phyloP scores from a whole-genome alignment of 192 early-diverging fungal genomes.

The Diversispora epigaea region DNA sequence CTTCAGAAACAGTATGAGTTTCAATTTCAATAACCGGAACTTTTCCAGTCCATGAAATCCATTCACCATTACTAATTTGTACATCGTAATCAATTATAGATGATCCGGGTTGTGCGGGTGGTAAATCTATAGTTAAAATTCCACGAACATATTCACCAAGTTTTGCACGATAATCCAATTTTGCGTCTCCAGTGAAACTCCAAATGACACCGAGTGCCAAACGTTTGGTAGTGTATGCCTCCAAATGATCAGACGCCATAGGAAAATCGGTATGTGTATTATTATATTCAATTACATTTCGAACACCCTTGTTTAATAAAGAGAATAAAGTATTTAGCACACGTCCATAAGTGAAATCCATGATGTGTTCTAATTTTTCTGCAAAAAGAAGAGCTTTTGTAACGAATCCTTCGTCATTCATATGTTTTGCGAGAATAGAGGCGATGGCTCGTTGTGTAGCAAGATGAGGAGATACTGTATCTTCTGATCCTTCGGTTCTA shows the following conservation, averaged over 20 bases:
- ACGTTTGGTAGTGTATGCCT: slow-evolving; percentile 80
- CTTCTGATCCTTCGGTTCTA: slow-evolving; percentile 44
- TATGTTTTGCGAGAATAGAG: slow-evolving; percentile 65
- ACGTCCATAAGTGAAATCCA: slow-evolving; percentile 93
- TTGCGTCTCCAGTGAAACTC: slow-evolving; percentile 93
- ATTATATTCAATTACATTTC: slow-evolving; percentile 87
- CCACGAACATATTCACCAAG: slow-evolving; percentile 83
- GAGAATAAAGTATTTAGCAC: slow-evolving; percentile 87
- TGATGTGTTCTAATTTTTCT: slow-evolving; percentile 83
- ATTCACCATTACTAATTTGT: slow-evolving; percentile 74
- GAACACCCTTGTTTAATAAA: slow-evolving; percentile 83
- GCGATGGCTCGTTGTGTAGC: slow-evolving; percentile 77
- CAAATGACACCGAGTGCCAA: slow-evolving; percentile 83
- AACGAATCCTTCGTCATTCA: slow-evolving; percentile 76
- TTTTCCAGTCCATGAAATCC: slow-evolving; percentile 84
- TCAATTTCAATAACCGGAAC: slow-evolving; percentile 97
- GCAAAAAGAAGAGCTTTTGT: slow-evolving; percentile 69
- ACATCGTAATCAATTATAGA: slow-evolving; percentile 92
- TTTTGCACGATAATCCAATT: slow-evolving; percentile 63
- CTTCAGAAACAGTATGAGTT: slow-evolving; percentile 83
- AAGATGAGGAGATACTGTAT: slow-evolving; percentile 59
- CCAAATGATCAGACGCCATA: slow-evolving; percentile 71
- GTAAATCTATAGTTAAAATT: slow-evolving; percentile 74
- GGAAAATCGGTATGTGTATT: slow-evolving; percentile 93
- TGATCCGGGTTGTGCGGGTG: slow-evolving; percentile 43